Percentiles rank a stretch among this genome's conserved stretches.
Evolutionary conservation across 805 yeast species (phyloP).

Genomic region (Scheffersomyces coipomensis): DNA sequence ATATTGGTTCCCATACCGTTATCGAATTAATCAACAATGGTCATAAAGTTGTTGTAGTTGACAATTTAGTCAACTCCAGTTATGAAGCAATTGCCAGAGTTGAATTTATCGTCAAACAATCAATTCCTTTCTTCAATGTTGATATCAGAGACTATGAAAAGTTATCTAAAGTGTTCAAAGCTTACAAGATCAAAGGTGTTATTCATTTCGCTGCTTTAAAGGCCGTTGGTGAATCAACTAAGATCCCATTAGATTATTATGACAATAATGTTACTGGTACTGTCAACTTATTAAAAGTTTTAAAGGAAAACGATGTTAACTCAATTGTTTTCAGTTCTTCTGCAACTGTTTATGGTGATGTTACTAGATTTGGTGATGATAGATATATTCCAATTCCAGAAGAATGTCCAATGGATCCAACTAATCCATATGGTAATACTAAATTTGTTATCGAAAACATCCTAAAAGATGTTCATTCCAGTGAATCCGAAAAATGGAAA

Average conservation of each 20-base stretch:
- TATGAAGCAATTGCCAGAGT: constrained; percentile 64
- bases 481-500: constrained; percentile 43
- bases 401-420: constrained; percentile 69
- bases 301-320: constrained; percentile 46
- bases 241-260: constrained; percentile 66
- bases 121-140: constrained; percentile 55
- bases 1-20: constrained; percentile 81
- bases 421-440: constrained; percentile 77
- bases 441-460: constrained; percentile 65
- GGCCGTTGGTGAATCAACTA: constrained; percentile 77
- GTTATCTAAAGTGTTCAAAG: constrained; percentile 46
- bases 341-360: constrained; percentile 85
- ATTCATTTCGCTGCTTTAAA: constrained; percentile 82
- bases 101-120: constrained; percentile 49
- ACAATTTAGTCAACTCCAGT: constrained; percentile 65
- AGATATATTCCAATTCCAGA: constrained; percentile 68
- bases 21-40: constrained; percentile 61
- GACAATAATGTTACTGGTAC: constrained; percentile 69
- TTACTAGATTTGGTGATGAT: constrained; percentile 66
- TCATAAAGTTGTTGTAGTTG: constrained; percentile 69
- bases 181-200: constrained; percentile 54
- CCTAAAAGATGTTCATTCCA: constrained; percentile 50
- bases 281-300: constrained; percentile 51
- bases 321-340: constrained; percentile 72
- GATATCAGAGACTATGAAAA: constrained; percentile 54